These are phyloP conservation scores for Penicillium canariense DNA, from an alignment of 495 filamentous ascomycete genomes.

Conservation along the genomic window DNA sequence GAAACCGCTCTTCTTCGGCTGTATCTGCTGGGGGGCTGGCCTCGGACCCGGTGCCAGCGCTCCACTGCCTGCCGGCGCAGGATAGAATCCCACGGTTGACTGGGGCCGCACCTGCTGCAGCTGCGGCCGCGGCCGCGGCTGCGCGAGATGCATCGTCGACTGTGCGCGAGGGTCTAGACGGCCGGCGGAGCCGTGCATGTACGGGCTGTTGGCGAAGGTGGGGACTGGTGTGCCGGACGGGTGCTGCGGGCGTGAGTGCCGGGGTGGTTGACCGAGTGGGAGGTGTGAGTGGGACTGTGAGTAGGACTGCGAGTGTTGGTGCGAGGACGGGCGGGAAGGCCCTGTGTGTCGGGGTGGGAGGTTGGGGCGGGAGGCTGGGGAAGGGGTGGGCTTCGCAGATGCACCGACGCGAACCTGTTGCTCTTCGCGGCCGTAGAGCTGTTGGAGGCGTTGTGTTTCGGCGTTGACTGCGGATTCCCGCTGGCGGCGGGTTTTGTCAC, in stretches of 20 bases:
- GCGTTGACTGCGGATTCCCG: conserved; percentile 72
- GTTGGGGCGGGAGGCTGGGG: conserved; percentile 27
- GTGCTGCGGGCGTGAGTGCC: conserved; percentile 12
- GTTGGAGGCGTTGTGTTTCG: conserved; percentile 79
- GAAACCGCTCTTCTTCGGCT: conserved; percentile 50
- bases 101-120: conserved; percentile 20
- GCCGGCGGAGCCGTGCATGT: conserved; percentile 9
- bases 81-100: conserved; percentile 20
- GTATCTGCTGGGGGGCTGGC: conserved; percentile 16
- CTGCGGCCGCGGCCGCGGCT: conserved; percentile 9
- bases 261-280: conserved; percentile 9
- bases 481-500: conserved; percentile 58
- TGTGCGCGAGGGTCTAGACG: conserved; percentile 20
- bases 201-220: conserved; percentile 16
- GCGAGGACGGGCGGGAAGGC: conserved; percentile 14
- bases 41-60: conserved; percentile 13
- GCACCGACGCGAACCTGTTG: conserved; percentile 28
- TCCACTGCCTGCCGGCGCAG: conserved; percentile 16
- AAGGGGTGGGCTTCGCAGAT: conserved; percentile 12
- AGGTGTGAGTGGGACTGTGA: conserved; percentile 8
- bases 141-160: conserved; percentile 22
- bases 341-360: conserved; percentile 22
- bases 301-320: conserved; percentile 18
- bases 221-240: conserved; percentile 8
- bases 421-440: conserved; percentile 64